Conservation (phyloP, 2,329 filamentous ascomycete species). For the Graphilbum fragrans region DNA sequence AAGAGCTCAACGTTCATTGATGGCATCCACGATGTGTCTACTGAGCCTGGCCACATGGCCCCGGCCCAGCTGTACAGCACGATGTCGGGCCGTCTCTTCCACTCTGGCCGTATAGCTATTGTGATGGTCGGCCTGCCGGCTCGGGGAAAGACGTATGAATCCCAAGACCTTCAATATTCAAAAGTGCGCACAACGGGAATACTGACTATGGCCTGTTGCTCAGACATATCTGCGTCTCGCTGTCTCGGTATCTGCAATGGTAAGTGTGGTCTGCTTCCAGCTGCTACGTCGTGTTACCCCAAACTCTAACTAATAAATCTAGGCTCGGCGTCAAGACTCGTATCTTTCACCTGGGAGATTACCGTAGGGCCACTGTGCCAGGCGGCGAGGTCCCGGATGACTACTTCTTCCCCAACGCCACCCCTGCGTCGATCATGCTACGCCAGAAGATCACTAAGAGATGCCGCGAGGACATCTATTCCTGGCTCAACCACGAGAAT, state of each 20-base stretch:
- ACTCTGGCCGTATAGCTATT: conserved; percentile 93
- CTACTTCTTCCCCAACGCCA: conserved; percentile 95
- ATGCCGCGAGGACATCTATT: conserved; percentile 92
- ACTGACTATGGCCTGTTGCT: background rate
- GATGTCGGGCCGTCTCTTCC: conserved; percentile 91
- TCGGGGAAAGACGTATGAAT: conserved; percentile 76
- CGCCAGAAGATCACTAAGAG: conserved; percentile 97
- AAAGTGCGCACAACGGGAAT: background rate
- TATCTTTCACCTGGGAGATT: conserved; percentile 95
- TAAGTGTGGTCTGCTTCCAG: conserved; percentile 21
- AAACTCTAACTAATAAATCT: background rate
- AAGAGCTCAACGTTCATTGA: conserved; percentile 95
- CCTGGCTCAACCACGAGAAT: conserved; percentile 92
- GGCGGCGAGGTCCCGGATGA: conserved; percentile 83
- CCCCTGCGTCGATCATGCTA: conserved; percentile 80
- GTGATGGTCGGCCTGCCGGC: conserved; percentile 93
- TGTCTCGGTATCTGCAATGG: conserved; percentile 90
- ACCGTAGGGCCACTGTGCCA: conserved; percentile 80
- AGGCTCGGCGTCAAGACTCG: conserved; percentile 95
- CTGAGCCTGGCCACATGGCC: conserved; percentile 63
- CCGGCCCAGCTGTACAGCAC: conserved; percentile 97
- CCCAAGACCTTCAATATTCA: background rate
- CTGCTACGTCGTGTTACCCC: background rate
- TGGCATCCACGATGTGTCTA: conserved; percentile 86
- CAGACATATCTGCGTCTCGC: conserved; percentile 87